Evolutionary conservation across 257 asterid species (phyloP).

Genomic region (Nicotiana benthamiana): DNA sequence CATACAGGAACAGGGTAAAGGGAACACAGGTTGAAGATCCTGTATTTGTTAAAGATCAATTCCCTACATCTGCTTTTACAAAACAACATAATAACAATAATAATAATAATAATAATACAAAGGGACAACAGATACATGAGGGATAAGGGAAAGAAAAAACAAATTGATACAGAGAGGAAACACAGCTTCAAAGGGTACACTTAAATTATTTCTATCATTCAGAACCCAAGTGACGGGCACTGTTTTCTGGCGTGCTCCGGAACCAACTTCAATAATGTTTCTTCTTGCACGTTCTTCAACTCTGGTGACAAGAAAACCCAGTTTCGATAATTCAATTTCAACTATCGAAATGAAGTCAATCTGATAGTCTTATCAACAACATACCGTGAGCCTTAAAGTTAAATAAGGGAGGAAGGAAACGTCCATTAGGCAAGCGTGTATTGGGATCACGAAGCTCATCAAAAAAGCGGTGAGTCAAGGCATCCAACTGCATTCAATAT

Average conservation of each 20-base stretch:
- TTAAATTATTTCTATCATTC: constrained; percentile 8
- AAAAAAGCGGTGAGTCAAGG: constrained; percentile 41
- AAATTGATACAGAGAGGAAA: neutral
- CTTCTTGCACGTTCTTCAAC: constrained; percentile 69
- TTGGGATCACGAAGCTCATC: constrained; percentile 53
- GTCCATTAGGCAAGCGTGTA: constrained; percentile 47
- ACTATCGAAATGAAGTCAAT: neutral
- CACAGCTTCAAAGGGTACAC: constrained; percentile 7
- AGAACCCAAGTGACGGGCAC: constrained; percentile 46
- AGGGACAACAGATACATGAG: constrained; percentile 5
- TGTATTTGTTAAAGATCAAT: constrained; percentile 12
- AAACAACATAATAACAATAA: neutral
- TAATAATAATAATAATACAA: constrained; percentile 12
- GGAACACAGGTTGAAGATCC: constrained; percentile 5
- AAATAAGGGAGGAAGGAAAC: constrained; percentile 50
- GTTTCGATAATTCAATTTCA: neutral
- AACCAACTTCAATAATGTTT: constrained; percentile 51
- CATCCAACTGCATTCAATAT: constrained; percentile 36
- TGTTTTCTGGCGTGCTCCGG: constrained; percentile 86
- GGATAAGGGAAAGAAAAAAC: constrained; percentile 2
- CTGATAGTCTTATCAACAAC: constrained; percentile 2
- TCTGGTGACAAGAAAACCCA: constrained; percentile 32
- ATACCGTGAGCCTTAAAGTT: constrained; percentile 53
- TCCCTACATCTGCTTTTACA: constrained; percentile 26
- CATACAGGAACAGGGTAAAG: neutral